Conservation (phyloP, 345 rosid species). For the Physaria fendleri region DNA sequence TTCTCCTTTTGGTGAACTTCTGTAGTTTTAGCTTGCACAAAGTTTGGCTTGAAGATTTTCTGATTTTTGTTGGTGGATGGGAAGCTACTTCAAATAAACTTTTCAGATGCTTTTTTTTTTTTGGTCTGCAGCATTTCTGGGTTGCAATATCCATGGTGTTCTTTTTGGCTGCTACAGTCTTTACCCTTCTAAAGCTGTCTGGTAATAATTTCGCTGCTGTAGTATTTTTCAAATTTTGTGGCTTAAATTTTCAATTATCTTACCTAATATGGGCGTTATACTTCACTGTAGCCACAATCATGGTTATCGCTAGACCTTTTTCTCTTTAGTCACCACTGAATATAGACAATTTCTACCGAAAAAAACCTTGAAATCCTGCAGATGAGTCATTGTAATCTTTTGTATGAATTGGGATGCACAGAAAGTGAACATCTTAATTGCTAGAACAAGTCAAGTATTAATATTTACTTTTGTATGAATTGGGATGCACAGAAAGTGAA, state of each 20-base stretch:
- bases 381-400: neutral
- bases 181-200: conserved; percentile 78
- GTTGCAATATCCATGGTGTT: conserved; percentile 96
- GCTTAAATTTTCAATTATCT: neutral
- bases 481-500: neutral
- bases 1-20: neutral
- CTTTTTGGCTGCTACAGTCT: conserved; percentile 83
- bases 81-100: neutral
- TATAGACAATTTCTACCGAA: neutral
- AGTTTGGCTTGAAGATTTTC: neutral
- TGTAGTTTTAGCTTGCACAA: neutral
- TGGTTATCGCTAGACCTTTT: neutral
- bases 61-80: neutral
- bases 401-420: neutral
- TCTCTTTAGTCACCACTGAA: neutral
- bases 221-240: neutral
- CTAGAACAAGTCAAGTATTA: neutral
- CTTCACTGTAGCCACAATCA: neutral
- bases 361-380: neutral
- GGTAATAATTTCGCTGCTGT: conserved; percentile 46
- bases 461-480: neutral
- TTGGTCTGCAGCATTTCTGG: conserved; percentile 86
- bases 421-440: neutral
- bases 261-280: neutral
- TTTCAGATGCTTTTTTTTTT: conserved; percentile 3